A percentile compares a stretch with the other conserved stretches of the same genome.
These are phyloP conservation scores for Aspergillus alliaceus DNA, from an alignment of 2,329 filamentous ascomycete species.

Conservation along the genomic window DNA sequence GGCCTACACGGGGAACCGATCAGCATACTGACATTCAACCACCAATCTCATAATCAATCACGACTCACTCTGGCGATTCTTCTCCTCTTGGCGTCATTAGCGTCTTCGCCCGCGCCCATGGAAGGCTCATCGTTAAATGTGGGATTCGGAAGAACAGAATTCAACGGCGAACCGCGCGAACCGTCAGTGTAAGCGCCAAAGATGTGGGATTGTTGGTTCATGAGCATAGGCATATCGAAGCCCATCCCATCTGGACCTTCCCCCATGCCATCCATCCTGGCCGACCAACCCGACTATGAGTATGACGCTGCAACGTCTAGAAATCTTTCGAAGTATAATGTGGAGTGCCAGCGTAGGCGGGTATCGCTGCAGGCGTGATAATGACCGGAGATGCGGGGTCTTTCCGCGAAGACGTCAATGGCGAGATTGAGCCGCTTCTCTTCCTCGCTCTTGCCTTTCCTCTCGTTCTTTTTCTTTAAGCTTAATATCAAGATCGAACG, in stretches of 20 bases:
- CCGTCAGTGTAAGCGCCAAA: conserved; percentile 66
- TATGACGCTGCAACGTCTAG: not conserved
- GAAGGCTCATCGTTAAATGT: conserved; percentile 47
- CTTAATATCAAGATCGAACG: not conserved
- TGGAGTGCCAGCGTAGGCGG: conserved; percentile 20
- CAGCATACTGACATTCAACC: not conserved
- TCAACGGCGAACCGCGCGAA: conserved; percentile 60
- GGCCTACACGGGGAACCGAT: conserved; percentile 55
- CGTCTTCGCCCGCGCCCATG: conserved; percentile 49
- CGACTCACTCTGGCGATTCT: conserved; percentile 77
- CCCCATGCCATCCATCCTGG: conserved; percentile 37
- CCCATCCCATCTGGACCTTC: conserved; percentile 39
- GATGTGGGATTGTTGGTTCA: conserved; percentile 66
- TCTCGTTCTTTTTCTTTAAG: not conserved
- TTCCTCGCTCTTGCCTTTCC: not conserved
- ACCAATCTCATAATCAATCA: not conserved
- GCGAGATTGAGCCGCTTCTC: conserved; percentile 2
- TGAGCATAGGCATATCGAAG: conserved; percentile 53
- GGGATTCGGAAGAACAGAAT: conserved; percentile 47
- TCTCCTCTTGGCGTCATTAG: conserved; percentile 81
- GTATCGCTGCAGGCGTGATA: conserved; percentile 12
- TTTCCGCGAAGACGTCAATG: conserved; percentile 14
- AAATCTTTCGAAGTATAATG: conserved; percentile 11
- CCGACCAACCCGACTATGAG: not conserved
- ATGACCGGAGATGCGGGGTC: conserved; percentile 21